These are phyloP conservation scores for Pseudohalonectria lignicola DNA, from an alignment of 2,329 filamentous ascomycete species.

Conservation along the genomic window DNA sequence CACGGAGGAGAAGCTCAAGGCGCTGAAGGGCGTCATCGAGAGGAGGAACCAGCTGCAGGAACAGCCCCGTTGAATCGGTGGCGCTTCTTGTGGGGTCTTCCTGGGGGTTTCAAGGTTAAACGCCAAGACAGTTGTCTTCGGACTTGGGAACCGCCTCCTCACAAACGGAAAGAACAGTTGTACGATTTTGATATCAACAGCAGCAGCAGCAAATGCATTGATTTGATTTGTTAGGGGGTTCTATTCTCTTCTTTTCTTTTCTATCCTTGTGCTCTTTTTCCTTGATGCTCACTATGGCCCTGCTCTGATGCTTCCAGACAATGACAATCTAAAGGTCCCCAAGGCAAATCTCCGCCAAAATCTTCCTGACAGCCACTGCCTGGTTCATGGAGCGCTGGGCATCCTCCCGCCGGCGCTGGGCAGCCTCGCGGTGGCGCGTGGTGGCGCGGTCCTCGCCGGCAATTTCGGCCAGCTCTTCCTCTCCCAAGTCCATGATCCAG, in stretches of 20 bases:
- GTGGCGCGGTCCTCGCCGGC: background rate
- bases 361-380: slow-evolving; percentile 18
- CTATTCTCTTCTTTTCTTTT: background rate
- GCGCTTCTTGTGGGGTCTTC: too few species aligned
- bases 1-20: slow-evolving; percentile 73
- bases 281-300: background rate
- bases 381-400: too few species aligned
- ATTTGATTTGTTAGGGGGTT: too few species aligned
- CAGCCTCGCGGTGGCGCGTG: slow-evolving; percentile 8
- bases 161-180: background rate
- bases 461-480: background rate
- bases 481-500: slow-evolving; percentile 34
- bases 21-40: slow-evolving; percentile 63
- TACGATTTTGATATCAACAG: background rate
- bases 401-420: slow-evolving; percentile 36
- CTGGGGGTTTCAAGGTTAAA: too few species aligned
- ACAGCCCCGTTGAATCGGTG: too few species aligned
- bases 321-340: too few species aligned
- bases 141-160: too few species aligned
- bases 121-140: too few species aligned
- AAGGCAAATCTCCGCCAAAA: too few species aligned
- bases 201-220: background rate
- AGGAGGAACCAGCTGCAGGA: too few species aligned
- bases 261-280: background rate
- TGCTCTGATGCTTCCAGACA: too few species aligned